Conservation (phyloP, 176 grass and related monocot species). For the Phoenix dactylifera region DNA sequence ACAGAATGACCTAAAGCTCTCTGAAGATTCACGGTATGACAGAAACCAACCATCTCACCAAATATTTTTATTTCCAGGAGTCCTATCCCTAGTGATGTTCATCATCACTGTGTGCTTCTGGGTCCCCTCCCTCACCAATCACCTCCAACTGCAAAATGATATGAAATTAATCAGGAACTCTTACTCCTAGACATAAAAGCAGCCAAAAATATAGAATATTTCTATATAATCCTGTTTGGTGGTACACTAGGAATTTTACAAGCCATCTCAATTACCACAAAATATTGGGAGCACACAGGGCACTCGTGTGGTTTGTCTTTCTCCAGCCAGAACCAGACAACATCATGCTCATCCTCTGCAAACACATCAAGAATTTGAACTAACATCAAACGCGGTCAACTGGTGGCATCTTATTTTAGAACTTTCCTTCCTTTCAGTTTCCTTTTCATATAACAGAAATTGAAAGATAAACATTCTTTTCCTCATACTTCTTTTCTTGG, state of each 20-base stretch:
- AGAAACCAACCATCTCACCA: conserved; percentile 30
- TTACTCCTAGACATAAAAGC: no score
- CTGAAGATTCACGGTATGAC: conserved; percentile 28
- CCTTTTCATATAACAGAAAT: conserved; percentile 8
- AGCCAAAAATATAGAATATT: no score
- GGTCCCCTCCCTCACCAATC: conserved; percentile 78
- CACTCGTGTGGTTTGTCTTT: conserved; percentile 92
- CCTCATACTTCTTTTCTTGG: neutral
- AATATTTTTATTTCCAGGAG: conserved; percentile 36
- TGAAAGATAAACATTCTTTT: conserved; percentile 12
- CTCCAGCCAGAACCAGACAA: conserved; percentile 98
- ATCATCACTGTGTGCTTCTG: conserved; percentile 54
- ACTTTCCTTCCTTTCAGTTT: no score
- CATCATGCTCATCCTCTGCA: conserved; percentile 98
- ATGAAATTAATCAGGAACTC: no score
- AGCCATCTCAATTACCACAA: conserved; percentile 47
- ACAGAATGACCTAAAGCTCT: conserved; percentile 27
- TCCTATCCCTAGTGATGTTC: conserved; percentile 43
- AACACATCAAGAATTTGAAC: conserved; percentile 1
- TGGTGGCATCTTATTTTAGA: no score
- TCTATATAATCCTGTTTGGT: no score
- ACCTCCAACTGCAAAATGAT: conserved; percentile 71
- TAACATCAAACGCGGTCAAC: no score
- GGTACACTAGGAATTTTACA: no score
- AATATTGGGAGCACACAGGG: conserved; percentile 90